A percentile compares a stretch with the other conserved stretches of the same genome.
phyloP scores from a whole-genome alignment of 2,329 filamentous ascomycete species.

The Aspergillus thermomutatus region DNA sequence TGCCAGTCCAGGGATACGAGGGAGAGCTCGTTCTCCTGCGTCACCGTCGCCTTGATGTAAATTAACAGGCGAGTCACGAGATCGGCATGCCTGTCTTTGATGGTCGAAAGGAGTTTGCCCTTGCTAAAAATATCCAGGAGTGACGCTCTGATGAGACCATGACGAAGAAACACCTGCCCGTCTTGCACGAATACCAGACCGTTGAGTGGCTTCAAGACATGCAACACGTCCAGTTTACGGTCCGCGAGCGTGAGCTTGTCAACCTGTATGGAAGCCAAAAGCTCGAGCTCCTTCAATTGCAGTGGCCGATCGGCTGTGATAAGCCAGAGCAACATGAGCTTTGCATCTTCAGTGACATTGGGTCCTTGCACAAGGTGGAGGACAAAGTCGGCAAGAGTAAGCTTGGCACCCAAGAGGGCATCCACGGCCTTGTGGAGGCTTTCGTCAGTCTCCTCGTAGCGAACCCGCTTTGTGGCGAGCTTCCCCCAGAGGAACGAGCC shows the following conservation, averaged over 20 bases:
- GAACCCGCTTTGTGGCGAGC: constrained; percentile 30
- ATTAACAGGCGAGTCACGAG: constrained; percentile 31
- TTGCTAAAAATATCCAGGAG: constrained; percentile 31
- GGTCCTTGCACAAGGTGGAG: constrained; percentile 22
- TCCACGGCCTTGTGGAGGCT: constrained; percentile 29
- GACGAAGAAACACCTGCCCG: constrained; percentile 34
- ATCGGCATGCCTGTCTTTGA: constrained; percentile 36
- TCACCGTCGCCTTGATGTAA: constrained; percentile 31
- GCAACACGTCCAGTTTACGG: constrained; percentile 22
- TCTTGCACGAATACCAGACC: constrained; percentile 34
- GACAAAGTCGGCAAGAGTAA: constrained; percentile 32
- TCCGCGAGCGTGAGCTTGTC: constrained; percentile 31
- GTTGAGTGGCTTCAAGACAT: constrained; percentile 28
- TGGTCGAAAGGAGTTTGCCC: constrained; percentile 26
- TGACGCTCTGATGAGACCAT: constrained; percentile 30
- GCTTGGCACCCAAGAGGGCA: constrained; percentile 21
- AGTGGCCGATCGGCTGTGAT: constrained; percentile 36
- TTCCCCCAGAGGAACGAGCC: constrained; percentile 42
- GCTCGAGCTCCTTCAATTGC: constrained; percentile 27
- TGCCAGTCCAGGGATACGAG: constrained; percentile 25
- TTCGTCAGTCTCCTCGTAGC: constrained; percentile 23
- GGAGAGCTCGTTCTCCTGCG: constrained; percentile 31
- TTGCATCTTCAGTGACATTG: constrained; percentile 28
- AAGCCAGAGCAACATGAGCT: constrained; percentile 36
- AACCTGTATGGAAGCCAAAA: constrained; percentile 28